Conservation (phyloP, 2,329 filamentous ascomycete genomes). For the Didymella segeticola region DNA sequence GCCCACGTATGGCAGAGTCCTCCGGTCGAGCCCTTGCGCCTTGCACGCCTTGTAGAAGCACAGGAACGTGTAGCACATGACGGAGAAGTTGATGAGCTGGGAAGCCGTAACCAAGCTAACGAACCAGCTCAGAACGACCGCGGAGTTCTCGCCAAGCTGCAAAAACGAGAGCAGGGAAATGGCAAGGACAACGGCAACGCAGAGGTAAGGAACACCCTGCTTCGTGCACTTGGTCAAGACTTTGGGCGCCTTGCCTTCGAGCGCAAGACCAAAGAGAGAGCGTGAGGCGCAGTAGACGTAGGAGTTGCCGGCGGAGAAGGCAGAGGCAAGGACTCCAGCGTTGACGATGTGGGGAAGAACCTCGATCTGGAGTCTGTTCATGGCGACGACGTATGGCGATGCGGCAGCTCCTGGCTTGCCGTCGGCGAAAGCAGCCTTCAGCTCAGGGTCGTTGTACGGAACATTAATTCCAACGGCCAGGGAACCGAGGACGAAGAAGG, state of each 20-base stretch:
- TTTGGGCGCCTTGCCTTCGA: constrained; percentile 61
- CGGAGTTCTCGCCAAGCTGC: constrained; percentile 71
- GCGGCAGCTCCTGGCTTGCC: constrained; percentile 70
- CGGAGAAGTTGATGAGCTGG: constrained; percentile 57
- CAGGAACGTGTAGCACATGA: constrained; percentile 73
- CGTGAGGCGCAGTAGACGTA: constrained; percentile 63
- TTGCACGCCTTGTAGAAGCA: constrained; percentile 73
- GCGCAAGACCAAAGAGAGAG: constrained; percentile 60
- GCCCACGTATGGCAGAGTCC: constrained; percentile 73
- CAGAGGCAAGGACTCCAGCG: constrained; percentile 61
- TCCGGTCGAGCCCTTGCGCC: constrained; percentile 72
- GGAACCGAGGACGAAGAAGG: constrained; percentile 78
- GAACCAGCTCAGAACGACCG: constrained; percentile 77
- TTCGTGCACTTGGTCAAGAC: constrained; percentile 65
- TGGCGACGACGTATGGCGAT: constrained; percentile 68
- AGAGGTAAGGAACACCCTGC: constrained; percentile 75
- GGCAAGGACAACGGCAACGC: constrained; percentile 69
- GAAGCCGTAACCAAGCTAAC: constrained; percentile 76
- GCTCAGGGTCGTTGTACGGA: constrained; percentile 69
- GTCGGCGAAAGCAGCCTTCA: constrained; percentile 66
- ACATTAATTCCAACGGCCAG: constrained; percentile 74
- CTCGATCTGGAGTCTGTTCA: constrained; percentile 61
- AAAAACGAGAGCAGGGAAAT: constrained; percentile 77
- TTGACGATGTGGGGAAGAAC: constrained; percentile 67
- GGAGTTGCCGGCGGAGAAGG: constrained; percentile 63